Evolutionary conservation across 1,139 yeast species (phyloP), one percentile per base, ranked within the genome.

Genomic region (Debaryomyces sp.): DNA sequence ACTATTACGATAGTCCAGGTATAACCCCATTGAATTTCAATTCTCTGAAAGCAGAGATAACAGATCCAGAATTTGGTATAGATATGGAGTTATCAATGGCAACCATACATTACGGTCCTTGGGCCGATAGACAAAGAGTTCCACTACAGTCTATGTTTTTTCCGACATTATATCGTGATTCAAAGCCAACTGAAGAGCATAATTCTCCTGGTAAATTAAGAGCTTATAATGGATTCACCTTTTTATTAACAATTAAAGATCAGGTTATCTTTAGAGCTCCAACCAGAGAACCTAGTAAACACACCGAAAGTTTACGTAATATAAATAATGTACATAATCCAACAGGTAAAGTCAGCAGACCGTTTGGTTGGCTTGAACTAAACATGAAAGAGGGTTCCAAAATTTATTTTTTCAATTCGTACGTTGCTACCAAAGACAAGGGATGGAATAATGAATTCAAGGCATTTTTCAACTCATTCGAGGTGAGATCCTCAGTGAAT

Each of bases 301-400:
- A 90, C 62, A 69, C 68, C 47, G 73, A 67, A 35, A 56, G 64
- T 13, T 49, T 70, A 34, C 64, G 59, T 35, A 50, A 30, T 21
- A 27, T 48, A 5, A 54, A 43, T 23, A 54, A 45, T 33, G 56
- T 45, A 7, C 55, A 49, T 33, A 47, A 35, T 34, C 36, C 18
- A 42, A 17, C 44, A 8, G 47, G 40, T 36, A 48, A 46, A 26
- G 27, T 44, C 7, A 40, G 58, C 8, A 67, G 90, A 34, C 87
- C 96, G 0, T 94, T 87, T 71, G 98, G 97, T 0, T 94, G 99
- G 99, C 55, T 94, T 4, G 97, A 92, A 60, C 53, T 91, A 18
- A 85, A 85, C 51, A 69, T 86, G 45, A 77, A 76, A 1, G 74
- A 76, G 26, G 81, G 77, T 0, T 81, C 95, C 0, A 73, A 74